These are phyloP conservation scores for Tulasnella calospora DNA, from an alignment of 768 basidiomycete genomes.

Conservation along the genomic window DNA sequence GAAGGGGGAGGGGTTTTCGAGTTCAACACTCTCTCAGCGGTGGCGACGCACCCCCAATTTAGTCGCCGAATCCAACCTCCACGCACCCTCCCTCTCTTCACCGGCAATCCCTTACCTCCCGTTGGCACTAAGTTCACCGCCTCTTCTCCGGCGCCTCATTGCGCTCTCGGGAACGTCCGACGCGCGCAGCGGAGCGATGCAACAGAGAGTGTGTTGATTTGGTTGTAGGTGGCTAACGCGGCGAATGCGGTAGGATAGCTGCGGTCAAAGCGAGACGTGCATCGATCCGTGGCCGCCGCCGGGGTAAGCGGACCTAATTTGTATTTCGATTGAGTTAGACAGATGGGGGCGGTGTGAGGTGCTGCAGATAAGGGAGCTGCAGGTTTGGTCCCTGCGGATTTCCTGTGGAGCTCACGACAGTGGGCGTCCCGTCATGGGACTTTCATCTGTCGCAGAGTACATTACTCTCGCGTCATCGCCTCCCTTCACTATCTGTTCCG, in stretches of 20 bases:
- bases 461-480: too few species aligned
- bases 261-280: too few species aligned
- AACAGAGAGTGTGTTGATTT: not conserved
- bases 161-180: not conserved
- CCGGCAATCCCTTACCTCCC: not conserved
- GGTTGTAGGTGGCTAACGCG: not conserved
- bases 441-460: too few species aligned
- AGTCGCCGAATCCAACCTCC: not conserved
- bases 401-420: too few species aligned
- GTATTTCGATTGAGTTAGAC: too few species aligned
- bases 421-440: too few species aligned
- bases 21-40: constrained; percentile 7
- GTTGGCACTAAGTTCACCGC: not conserved
- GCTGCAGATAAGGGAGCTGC: too few species aligned
- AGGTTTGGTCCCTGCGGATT: too few species aligned
- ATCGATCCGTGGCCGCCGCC: too few species aligned
- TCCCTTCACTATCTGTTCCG: too few species aligned
- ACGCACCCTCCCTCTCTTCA: not conserved
- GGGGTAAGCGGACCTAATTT: too few species aligned
- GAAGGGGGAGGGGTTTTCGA: not conserved
- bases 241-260: not conserved
- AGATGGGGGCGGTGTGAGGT: too few species aligned
- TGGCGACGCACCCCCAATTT: not conserved
- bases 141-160: not conserved
- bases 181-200: not conserved